Evolutionary conservation across 2,329 filamentous ascomycete genomes (phyloP), one percentile per base, ranked within the genome.

Genomic region (Aspergillus puulaauensis): DNA sequence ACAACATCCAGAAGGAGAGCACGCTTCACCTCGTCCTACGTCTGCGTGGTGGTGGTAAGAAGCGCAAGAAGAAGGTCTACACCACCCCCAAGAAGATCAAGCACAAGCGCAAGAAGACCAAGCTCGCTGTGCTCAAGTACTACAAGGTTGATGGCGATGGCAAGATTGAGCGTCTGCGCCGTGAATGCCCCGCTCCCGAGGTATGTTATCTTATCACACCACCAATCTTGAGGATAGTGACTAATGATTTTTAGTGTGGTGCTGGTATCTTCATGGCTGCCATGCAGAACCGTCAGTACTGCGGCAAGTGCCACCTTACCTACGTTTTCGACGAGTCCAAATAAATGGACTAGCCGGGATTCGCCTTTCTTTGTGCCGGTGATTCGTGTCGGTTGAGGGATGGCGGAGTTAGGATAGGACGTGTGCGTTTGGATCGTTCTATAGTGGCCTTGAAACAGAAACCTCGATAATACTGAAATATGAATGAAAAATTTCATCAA

Each of bases 101-200:
- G 95, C 95, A 99, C 90, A 99, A 99, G 93, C 90, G 92, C 86
- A 99, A 98, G 92, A 99, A 99, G 93, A 96, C 90, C 88, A 99
- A 99, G 90, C 85, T 99, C 81, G 95, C 95, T 76, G 93, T 99
- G 73, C 93, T 99, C 82, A 99, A 99, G 90, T 99, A 99, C 91
- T 99, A 99, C 91, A 99, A 99, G 91, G 95, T 99, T 74, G 95
- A 98, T 82, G 91, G 90, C 74, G 95, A 99, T 76, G 95, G 96
- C 83, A 98, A 98, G 90, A 98, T 99, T 75, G 95, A 99, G 90
- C 95, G 95, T 77, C 89, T 99, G 70, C 88, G 96, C 79, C 88
- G 95, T 82, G 96, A 99, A 88, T 99, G 95, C 86, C 95, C 96
- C 70, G 83, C 86, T 77, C 89, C 93, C 72, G 91, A 89, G 76